Base-by-base conservation (phyloP, 169 alveolate species). In the Plasmodium blacklocki region DNA sequence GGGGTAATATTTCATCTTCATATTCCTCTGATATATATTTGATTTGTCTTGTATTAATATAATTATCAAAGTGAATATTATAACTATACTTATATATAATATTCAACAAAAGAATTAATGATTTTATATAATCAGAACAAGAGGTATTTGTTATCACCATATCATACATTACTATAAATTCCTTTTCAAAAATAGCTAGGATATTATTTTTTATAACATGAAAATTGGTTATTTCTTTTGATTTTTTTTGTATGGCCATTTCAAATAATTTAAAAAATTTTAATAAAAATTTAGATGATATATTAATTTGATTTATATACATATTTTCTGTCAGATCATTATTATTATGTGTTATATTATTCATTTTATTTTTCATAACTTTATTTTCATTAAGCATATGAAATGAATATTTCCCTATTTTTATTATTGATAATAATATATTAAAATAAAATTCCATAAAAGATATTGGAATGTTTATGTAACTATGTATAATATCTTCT, bases 381-480 rank as follows among this genome's bases (percentile, higher is more conserved):
- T 15, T 18, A 18, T 6, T 12, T 18, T 56, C 32, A 39, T 72
- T 72, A 11, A 72, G 15, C 64, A 45, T 47, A 59, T 73, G 56
- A 67, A 75, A 75, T 29, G 88, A 21, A n/a, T 63, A 14, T 6
- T 15, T 52, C 11, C 74, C 50, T 39, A n/a, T 62, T 47, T 32
- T 32, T 56, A 78, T 50, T 45, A 78, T 47, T 18, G 23, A 45
- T 23, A 83, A 26, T 58, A 83, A 39, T 2, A 71, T 49, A 32
- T 83, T 83, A 64, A 83, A 83, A 62, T 58, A 83, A 58, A 70
- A 83, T 58, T 83, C 91, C 12, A 83, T 58, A 3, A 83, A 19
- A 21, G 56, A 26, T 29, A 32, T 32, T 19, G 91, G 91, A 4
- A 83, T 43, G 32, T 83, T 85, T 18, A 83, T 58, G 56, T 58